Percentiles rank a stretch among this genome's conserved stretches.
Evolutionary conservation across 2,329 filamentous ascomycete species (phyloP).

Genomic region (Teratosphaeria zuluensis): DNA sequence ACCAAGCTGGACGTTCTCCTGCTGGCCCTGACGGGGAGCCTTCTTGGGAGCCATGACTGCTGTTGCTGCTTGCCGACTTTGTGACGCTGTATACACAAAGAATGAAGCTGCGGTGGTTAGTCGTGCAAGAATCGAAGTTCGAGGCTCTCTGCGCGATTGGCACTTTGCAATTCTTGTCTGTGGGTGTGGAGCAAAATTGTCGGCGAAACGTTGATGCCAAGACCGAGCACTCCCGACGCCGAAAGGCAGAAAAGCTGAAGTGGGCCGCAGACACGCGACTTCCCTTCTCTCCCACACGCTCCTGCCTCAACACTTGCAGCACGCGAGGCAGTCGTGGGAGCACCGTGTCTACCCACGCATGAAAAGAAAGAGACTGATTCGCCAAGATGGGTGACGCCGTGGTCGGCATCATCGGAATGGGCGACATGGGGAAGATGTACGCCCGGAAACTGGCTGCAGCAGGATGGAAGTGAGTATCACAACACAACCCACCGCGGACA

Average conservation of each 20-base stretch:
- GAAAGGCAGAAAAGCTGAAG: background rate
- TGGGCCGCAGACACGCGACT: background rate
- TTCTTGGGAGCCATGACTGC: slow-evolving; percentile 90
- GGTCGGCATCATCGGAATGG: slow-evolving; percentile 96
- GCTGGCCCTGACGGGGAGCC: slow-evolving; percentile 62
- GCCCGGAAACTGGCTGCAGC: slow-evolving; percentile 77
- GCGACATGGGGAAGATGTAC: slow-evolving; percentile 99
- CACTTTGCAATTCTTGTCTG: background rate
- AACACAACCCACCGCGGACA: no score
- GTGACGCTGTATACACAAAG: background rate
- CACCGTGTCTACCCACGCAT: background rate
- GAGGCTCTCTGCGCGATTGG: no score
- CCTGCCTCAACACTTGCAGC: background rate
- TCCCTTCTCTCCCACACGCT: slow-evolving; percentile 1
- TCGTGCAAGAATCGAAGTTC: no score
- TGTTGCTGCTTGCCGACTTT: slow-evolving; percentile 11
- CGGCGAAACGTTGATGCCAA: slow-evolving; percentile 5
- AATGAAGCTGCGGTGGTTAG: background rate
- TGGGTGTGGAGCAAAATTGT: background rate
- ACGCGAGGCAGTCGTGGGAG: background rate
- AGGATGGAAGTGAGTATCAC: slow-evolving; percentile 78
- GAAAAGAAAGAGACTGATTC: background rate
- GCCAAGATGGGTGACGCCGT: slow-evolving; percentile 57
- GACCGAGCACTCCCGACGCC: background rate
- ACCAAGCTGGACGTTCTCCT: slow-evolving; percentile 98